Evolutionary conservation across 2,329 filamentous ascomycete species (phyloP).

Genomic region (Colletotrichum phormii): DNA sequence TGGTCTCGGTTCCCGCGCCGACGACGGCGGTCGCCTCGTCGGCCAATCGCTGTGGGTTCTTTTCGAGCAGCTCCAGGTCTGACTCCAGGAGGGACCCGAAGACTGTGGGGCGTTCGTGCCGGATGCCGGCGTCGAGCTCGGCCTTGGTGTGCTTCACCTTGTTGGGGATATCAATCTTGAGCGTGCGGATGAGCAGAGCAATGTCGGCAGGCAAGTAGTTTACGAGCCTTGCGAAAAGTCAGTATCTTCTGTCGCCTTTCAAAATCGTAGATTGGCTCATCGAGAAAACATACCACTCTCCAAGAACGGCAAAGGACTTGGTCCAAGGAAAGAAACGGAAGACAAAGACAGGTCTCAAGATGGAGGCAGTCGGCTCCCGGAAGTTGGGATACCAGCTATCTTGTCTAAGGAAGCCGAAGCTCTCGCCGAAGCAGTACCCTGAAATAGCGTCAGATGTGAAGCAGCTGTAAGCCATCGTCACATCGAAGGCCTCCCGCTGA

Average conservation of each 20-base stretch:
- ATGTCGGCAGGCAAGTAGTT: slow-evolving; percentile 34
- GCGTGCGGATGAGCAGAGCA: slow-evolving; percentile 34
- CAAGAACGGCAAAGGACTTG: slow-evolving; percentile 32
- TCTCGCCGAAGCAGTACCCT: slow-evolving; percentile 51
- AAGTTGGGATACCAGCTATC: slow-evolving; percentile 52
- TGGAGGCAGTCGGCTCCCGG: slow-evolving; percentile 36
- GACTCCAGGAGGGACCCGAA: slow-evolving; percentile 37
- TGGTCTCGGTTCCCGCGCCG: slow-evolving; percentile 40
- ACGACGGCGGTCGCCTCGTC: slow-evolving; percentile 36
- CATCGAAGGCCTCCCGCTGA: slow-evolving; percentile 43
- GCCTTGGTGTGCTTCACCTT: slow-evolving; percentile 33
- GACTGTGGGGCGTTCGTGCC: slow-evolving; percentile 36
- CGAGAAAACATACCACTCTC: slow-evolving; percentile 27
- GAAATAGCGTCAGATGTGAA: slow-evolving; percentile 54
- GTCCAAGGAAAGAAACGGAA: slow-evolving; percentile 43
- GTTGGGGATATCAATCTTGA: slow-evolving; percentile 35
- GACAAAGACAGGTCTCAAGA: slow-evolving; percentile 39
- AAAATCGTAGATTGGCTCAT: no score
- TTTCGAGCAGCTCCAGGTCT: slow-evolving; percentile 28
- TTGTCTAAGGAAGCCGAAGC: slow-evolving; percentile 47
- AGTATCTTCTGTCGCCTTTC: neutral
- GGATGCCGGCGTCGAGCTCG: slow-evolving; percentile 37
- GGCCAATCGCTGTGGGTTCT: slow-evolving; percentile 26
- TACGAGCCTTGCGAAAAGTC: slow-evolving; percentile 18
- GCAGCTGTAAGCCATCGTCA: slow-evolving; percentile 51